Base-by-base conservation (phyloP, 495 filamentous ascomycete species). In the Penicillium mononematosum region DNA sequence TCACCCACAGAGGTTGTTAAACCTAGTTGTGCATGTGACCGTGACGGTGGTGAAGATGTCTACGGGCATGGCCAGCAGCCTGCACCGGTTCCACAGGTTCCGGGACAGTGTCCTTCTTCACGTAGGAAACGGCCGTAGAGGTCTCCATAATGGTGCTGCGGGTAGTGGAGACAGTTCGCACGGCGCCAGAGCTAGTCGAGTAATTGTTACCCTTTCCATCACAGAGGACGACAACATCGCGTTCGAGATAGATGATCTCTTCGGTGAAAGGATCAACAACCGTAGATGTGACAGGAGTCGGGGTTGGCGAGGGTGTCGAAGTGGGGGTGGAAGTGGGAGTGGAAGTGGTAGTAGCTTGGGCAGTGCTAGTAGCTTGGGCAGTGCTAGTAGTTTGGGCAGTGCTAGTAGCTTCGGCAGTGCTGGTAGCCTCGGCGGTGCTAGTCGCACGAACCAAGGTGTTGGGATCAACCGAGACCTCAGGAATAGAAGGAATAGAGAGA, bases 161-260 rank as follows among this genome's bases (percentile, higher is more conserved):
- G 0, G 66, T 12, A 9, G 63, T 51, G 7, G 69, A 72, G 14
- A 72, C 27, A 2, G 67, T 67, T 31, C 56, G 56, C 4, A 55
- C 17, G 4, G 29, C 32, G 7, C 66, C 69, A 32, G 62, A 66
- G 34, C 45, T 61, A 8, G 74, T 76, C 27, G 61, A 51, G 39
- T 65, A 54, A 0, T 67, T 64, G 14, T 45, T 27, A 11, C 69
- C 67, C 7, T 70, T 47, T 1, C 45, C 64, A 47, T 74, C 68
- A n/a, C 72, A 57, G 36, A 70, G 25, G 53, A 79, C 61, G n/a
- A 66, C 47, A n/a, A 79, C 58, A 22, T 77, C 65, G 22, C 68
- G 66, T 42, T 72, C 61, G 25, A 77, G 45, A 42, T 69, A 73
- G 22, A 79, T 58, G n/a, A 73, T 59, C 41, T 73, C 70, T 36